Conservation (phyloP, 1,284 basidiomycete species). For the Pholiota adiposa region DNA sequence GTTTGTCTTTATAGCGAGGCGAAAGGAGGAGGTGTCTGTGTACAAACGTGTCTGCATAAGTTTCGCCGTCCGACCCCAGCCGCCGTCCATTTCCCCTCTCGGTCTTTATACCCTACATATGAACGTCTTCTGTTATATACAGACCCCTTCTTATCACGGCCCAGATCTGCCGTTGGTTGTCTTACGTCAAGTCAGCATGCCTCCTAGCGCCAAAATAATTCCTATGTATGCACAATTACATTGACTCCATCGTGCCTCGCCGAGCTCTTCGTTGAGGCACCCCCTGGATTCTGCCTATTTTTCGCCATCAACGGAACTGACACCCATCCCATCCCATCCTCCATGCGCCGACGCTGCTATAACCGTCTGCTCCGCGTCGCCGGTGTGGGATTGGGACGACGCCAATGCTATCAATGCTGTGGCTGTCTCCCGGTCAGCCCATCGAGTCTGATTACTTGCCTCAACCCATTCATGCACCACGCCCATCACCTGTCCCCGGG, state of each 20-base stretch:
- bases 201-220: background rate
- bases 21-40: constrained; percentile 20
- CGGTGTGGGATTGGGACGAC: background rate
- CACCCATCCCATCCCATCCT: background rate
- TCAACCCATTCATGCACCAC: background rate
- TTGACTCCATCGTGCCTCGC: constrained; percentile 6
- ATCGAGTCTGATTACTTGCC: too few relatives aligned
- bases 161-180: constrained; percentile 16
- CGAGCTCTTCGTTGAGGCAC: constrained; percentile 28
- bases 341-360: background rate
- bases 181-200: background rate
- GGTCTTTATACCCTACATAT: constrained; percentile 38
- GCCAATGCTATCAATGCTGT: too few relatives aligned
- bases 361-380: constrained; percentile 1
- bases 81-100: constrained; percentile 29
- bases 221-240: background rate
- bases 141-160: constrained; percentile 26
- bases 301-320: constrained; percentile 9
- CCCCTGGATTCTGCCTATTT: background rate
- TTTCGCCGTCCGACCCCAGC: constrained; percentile 21
- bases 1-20: constrained; percentile 27
- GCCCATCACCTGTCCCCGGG: constrained; percentile 26
- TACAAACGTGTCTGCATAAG: constrained; percentile 36
- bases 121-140: constrained; percentile 23
- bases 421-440: too few relatives aligned